phyloP scores from a whole-genome alignment of 208 protist species.

The Leishmania turanica region DNA sequence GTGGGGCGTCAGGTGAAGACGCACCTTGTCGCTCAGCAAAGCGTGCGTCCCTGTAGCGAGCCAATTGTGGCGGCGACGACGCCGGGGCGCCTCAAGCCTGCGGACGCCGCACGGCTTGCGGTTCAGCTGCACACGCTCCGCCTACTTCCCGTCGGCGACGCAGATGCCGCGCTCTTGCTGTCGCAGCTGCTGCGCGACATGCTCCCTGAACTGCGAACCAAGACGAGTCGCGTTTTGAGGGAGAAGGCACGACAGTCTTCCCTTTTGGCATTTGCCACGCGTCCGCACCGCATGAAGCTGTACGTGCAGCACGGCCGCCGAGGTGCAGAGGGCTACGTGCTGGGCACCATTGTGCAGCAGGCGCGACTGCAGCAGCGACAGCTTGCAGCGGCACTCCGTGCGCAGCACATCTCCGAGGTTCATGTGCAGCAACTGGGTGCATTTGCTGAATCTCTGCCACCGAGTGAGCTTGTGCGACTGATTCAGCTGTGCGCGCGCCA shows the following conservation, averaged over 20 bases:
- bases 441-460: constrained; percentile 32
- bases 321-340: constrained; percentile 39
- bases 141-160: constrained; percentile 34
- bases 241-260: constrained; percentile 60
- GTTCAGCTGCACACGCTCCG: constrained; percentile 47
- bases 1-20: constrained; percentile 31
- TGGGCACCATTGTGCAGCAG: constrained; percentile 65
- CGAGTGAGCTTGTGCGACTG: constrained; percentile 39
- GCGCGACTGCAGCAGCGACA: constrained; percentile 74
- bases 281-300: constrained; percentile 61
- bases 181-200: constrained; percentile 44
- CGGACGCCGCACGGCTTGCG: constrained; percentile 19
- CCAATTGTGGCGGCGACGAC: neutral
- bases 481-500: constrained; percentile 45
- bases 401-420: constrained; percentile 38
- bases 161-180: constrained; percentile 30
- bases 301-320: constrained; percentile 30
- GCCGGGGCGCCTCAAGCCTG: constrained; percentile 5
- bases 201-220: constrained; percentile 76
- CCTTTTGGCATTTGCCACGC: constrained; percentile 76
- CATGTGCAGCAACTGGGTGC: constrained; percentile 36
- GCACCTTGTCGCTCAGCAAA: constrained; percentile 21
- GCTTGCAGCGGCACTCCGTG: constrained; percentile 66
- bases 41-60: neutral
- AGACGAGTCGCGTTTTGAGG: constrained; percentile 55